Percentiles rank a stretch among this genome's conserved stretches.
Conservation (phyloP, 106 monocot genomes). For the Amphibolis antarctica region DNA sequence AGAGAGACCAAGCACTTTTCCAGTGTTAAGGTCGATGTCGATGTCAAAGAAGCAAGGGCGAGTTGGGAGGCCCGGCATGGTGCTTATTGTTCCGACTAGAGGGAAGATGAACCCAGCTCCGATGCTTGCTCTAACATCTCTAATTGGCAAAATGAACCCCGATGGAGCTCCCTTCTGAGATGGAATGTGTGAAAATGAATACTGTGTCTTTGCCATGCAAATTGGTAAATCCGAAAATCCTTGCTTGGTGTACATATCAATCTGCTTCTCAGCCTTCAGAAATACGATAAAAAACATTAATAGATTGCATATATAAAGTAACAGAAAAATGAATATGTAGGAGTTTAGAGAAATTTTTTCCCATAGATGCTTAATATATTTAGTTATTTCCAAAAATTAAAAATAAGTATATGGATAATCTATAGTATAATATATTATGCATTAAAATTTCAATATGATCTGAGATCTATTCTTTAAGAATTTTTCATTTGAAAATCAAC, state of each 20-base stretch:
- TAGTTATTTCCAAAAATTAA: no score
- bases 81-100: constrained; percentile 79
- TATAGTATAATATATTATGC: no score
- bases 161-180: constrained; percentile 59
- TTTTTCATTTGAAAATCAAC: no score
- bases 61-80: constrained; percentile 97
- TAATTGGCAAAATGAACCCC: constrained; percentile 79
- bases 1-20: constrained; percentile 83
- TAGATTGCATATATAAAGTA: no score
- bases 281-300: neutral
- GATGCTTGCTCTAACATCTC: constrained; percentile 91
- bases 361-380: no score
- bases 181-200: constrained; percentile 86
- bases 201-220: constrained; percentile 98
- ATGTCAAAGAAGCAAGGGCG: constrained; percentile 98
- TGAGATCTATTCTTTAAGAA: no score
- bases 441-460: no score
- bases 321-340: no score
- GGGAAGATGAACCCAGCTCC: constrained; percentile 98
- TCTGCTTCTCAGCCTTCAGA: constrained; percentile 81
- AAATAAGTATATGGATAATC: no score
- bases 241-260: constrained; percentile 80
- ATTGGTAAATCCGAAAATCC: constrained; percentile 83
- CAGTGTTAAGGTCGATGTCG: constrained; percentile 67
- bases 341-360: no score